Conservation (phyloP, 1,284 basidiomycete species). For the Coriolopsis trogii region DNA sequence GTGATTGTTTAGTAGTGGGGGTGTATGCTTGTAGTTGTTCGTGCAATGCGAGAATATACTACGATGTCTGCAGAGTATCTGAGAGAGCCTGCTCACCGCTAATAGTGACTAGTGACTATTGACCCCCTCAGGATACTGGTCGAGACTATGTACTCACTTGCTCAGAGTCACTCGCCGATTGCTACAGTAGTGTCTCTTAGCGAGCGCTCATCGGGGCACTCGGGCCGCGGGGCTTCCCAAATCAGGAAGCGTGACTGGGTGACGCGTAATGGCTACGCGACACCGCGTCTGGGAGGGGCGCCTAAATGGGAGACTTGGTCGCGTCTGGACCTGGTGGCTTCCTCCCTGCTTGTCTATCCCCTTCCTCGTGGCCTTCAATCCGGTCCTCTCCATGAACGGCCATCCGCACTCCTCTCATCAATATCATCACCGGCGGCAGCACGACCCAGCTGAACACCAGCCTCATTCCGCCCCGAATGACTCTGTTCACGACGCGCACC, state of each 20-base stretch:
- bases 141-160: no score
- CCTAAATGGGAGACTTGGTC: conserved; percentile 12
- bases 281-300: conserved; percentile 21
- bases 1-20: no score
- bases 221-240: no score
- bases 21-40: no score
- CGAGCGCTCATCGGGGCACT: no score
- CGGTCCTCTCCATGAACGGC: conserved; percentile 17
- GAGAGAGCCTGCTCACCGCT: no score
- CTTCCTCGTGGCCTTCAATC: conserved; percentile 2
- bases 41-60: no score
- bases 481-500: conserved; percentile 63
- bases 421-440: conserved; percentile 1
- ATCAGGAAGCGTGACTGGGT: conserved; percentile 8
- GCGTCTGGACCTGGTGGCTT: conserved; percentile 10
- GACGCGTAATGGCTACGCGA: conserved; percentile 19
- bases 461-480: conserved; percentile 29
- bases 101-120: no score
- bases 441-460: conserved; percentile 11
- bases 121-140: no score
- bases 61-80: no score
- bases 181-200: no score
- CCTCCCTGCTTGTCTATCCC: background rate
- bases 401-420: conserved; percentile 11
- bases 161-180: no score